phyloP scores from a whole-genome alignment of 371 early-diverging fungal genomes.

The Mortierella sp. region DNA sequence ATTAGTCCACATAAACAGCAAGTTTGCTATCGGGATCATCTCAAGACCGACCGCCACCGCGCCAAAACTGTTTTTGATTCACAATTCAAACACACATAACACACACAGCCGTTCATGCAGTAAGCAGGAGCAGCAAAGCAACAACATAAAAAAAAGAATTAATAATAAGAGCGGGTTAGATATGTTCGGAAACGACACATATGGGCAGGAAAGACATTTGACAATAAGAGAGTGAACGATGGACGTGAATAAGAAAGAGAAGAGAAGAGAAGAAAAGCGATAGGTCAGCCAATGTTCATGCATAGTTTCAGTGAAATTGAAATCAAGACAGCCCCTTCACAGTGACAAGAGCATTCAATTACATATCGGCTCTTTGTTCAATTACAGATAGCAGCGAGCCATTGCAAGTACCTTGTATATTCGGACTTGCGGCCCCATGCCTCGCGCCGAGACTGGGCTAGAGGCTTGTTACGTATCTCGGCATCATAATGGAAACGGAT shows the following conservation, averaged over 20 bases:
- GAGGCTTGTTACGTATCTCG: constrained; percentile 36
- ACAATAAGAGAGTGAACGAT: not conserved
- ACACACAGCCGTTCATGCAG: not conserved
- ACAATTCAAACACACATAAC: not conserved
- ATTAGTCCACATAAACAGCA: constrained; percentile 83
- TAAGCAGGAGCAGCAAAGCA: not conserved
- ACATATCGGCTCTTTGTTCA: not conserved
- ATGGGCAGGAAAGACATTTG: constrained; percentile 11
- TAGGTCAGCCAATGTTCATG: constrained; percentile 2
- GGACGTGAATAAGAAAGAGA: not conserved
- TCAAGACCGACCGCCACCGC: constrained; percentile 73
- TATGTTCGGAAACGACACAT: not conserved
- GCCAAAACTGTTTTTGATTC: constrained; percentile 64
- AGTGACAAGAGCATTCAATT: not conserved
- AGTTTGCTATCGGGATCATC: constrained; percentile 75
- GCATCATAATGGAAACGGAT: constrained; percentile 41
- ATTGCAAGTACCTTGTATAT: constrained; percentile 21
- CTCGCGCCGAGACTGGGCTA: constrained; percentile 34
- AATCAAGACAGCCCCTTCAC: not conserved
- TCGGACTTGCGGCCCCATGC: constrained; percentile 41
- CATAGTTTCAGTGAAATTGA: constrained; percentile 12
- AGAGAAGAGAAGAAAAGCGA: not conserved
- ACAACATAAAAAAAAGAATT: not conserved
- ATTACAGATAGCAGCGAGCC: not conserved
- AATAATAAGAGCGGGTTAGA: not conserved